Percentiles rank a stretch among this genome's conserved stretches.
phyloP scores from a whole-genome alignment of 768 basidiomycete species.

The Collybiopsis luxurians region DNA sequence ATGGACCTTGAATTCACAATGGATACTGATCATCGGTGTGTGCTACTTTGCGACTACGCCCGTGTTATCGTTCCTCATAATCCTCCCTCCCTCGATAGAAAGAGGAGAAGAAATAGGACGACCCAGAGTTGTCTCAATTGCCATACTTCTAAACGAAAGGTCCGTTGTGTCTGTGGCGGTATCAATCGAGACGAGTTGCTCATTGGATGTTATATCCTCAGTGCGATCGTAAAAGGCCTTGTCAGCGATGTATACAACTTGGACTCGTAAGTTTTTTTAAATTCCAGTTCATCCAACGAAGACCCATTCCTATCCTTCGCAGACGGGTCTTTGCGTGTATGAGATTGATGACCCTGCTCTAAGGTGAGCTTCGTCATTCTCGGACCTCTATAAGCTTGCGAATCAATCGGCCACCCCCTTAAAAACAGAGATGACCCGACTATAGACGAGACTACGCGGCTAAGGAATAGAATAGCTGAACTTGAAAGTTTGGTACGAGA shows the following conservation, averaged over 20 bases:
- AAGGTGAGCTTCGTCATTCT: slow-evolving; percentile 41
- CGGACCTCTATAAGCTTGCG: neutral
- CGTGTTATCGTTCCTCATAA: neutral
- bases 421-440: slow-evolving; percentile 84
- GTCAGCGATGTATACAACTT: slow-evolving; percentile 86
- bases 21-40: slow-evolving; percentile 66
- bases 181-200: slow-evolving; percentile 11
- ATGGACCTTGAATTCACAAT: slow-evolving; percentile 76
- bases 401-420: neutral
- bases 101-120: slow-evolving; percentile 86
- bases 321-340: slow-evolving; percentile 95
- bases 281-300: slow-evolving; percentile 1
- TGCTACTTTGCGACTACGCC: slow-evolving; percentile 1
- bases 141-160: slow-evolving; percentile 94
- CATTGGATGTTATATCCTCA: slow-evolving; percentile 23
- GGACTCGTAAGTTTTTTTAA: slow-evolving; percentile 58
- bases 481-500: slow-evolving; percentile 91
- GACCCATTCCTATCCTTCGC: slow-evolving; percentile 6
- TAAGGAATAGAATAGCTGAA: slow-evolving; percentile 87
- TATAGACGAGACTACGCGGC: slow-evolving; percentile 81
- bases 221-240: slow-evolving; percentile 93
- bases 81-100: slow-evolving; percentile 53
- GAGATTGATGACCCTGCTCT: slow-evolving; percentile 89
- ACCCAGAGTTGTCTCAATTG: slow-evolving; percentile 88
- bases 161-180: slow-evolving; percentile 25